Conservation (phyloP, 345 rosid genomes). For the Gossypium bickii region DNA sequence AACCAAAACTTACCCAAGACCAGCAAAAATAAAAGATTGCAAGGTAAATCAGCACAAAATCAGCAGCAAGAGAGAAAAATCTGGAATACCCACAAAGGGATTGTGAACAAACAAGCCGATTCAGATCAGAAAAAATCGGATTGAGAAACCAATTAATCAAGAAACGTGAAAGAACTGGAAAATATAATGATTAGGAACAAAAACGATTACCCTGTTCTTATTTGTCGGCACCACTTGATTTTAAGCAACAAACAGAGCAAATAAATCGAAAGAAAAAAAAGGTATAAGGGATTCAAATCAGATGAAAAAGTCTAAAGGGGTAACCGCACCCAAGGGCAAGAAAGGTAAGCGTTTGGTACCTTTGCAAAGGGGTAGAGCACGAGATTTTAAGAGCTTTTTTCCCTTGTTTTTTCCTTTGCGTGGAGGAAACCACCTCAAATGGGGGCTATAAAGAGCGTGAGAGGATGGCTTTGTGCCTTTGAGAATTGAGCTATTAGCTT, state of each 20-base stretch:
- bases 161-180: neutral
- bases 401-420: neutral
- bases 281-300: constrained; percentile 3
- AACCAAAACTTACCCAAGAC: neutral
- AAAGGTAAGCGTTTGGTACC: neutral
- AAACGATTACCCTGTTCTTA: neutral
- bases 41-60: neutral
- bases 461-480: neutral
- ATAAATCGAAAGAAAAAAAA: neutral
- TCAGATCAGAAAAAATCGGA: neutral
- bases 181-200: neutral
- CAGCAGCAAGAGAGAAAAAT: neutral
- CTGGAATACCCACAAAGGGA: constrained; percentile 6
- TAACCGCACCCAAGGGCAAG: neutral
- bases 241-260: neutral
- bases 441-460: neutral
- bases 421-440: constrained; percentile 10
- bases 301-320: neutral
- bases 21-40: neutral
- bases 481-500: neutral
- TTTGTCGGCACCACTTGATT: constrained; percentile 9
- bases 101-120: neutral
- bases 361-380: neutral
- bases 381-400: neutral
- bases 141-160: neutral